Evolutionary conservation across 2,329 filamentous ascomycete genomes (phyloP).

Genomic region (Aspergillus floridensis): DNA sequence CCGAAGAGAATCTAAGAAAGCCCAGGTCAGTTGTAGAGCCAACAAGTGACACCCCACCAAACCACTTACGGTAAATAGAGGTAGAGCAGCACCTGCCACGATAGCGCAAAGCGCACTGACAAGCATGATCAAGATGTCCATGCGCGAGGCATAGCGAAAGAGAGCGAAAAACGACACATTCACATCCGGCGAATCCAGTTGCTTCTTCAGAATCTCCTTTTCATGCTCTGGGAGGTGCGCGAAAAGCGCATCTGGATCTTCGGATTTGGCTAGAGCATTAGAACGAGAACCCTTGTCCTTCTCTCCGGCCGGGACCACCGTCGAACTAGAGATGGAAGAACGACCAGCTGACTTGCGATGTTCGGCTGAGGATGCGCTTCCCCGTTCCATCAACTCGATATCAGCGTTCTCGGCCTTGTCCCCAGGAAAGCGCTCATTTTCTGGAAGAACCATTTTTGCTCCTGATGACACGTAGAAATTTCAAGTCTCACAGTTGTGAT

Average conservation of each 20-base stretch:
- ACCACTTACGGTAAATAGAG: slow-evolving; percentile 67
- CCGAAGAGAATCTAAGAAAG: slow-evolving; percentile 64
- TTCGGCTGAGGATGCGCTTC: slow-evolving; percentile 8
- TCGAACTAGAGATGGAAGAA: slow-evolving; percentile 25
- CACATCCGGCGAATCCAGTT: slow-evolving; percentile 64
- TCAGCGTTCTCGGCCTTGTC: slow-evolving; percentile 10
- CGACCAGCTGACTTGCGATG: slow-evolving; percentile 17
- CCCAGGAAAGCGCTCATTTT: slow-evolving; percentile 5
- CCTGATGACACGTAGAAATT: not conserved
- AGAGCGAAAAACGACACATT: slow-evolving; percentile 64
- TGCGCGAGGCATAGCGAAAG: slow-evolving; percentile 67
- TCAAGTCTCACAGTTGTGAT: not conserved
- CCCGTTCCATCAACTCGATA: slow-evolving; percentile 5
- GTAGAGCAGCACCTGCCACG: slow-evolving; percentile 69
- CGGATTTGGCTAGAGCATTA: slow-evolving; percentile 10
- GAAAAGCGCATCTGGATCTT: slow-evolving; percentile 53
- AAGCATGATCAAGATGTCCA: slow-evolving; percentile 62
- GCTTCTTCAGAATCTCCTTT: slow-evolving; percentile 63
- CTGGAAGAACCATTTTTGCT: slow-evolving; percentile 12
- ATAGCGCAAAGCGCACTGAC: slow-evolving; percentile 65
- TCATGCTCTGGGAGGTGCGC: slow-evolving; percentile 64
- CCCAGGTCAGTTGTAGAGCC: not conserved
- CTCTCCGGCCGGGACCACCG: slow-evolving; percentile 14
- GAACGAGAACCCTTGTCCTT: slow-evolving; percentile 19
- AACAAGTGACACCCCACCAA: not conserved